Base-by-base conservation (phyloP, 2,329 filamentous ascomycete species). In the Trichophyton verrucosum region DNA sequence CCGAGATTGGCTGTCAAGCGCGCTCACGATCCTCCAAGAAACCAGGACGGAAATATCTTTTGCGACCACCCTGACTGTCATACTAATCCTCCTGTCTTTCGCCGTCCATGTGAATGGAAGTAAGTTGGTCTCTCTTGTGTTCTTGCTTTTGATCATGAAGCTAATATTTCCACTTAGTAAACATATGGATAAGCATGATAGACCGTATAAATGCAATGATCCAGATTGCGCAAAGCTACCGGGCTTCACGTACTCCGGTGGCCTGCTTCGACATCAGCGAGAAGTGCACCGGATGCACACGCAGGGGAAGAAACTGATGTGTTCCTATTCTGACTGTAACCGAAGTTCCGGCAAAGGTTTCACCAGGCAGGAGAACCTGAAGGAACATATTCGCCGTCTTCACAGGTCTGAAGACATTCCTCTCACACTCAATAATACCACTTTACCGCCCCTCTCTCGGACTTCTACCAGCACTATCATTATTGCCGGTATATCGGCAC, bases 111-210 rank as follows among this genome's bases (percentile, higher is more conserved):
- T 76, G 91, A 96, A 77, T 96, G 89, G 89, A 95, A 87, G 90
- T 94, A 78, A 82, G 88, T 82, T 33, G 61, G 33, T n/a, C 61
- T 9, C 2, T 61, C 24, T 57, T 17, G 51, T 60, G 3, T 3
- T 33, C 27, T n/a, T 51, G 27, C 15, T 44, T 44, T 17, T 17
- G n/a, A 44, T 51, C 27, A 11, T 24, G 9, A 22, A 60, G 57
- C 61, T 33, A 40, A 33, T 46, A 40, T 2, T 63, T 53, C 61
- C 62, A 40, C 59, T 63, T 65, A 95, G 90, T 71, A 96, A 97
- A 77, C 92, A 97, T 72, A 96, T 96, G 91, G 92, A 97, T 76
- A 96, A 96, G 73, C 92, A 97, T 72, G 91, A 96, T 67, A 82
- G 92, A 11, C 92, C 92, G 1, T 97, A 96, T 71, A 88, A 91